Evolutionary conservation across 2,329 filamentous ascomycete species (phyloP), one percentile per base, ranked within the genome.

Genomic region (Intubia oerlemansii): DNA sequence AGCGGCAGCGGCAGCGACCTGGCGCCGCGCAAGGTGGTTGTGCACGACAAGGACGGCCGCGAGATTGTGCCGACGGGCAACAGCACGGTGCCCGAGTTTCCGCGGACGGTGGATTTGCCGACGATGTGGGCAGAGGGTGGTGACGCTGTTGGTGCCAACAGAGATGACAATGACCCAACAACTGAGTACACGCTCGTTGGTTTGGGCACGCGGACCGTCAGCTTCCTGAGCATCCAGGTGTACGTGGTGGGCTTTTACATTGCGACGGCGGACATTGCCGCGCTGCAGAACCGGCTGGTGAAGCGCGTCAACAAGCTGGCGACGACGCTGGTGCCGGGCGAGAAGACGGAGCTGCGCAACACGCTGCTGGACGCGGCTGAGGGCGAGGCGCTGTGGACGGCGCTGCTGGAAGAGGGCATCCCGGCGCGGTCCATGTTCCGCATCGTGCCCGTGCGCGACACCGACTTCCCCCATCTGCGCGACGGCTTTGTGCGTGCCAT

Each of bases 171-270:
- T n/a, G 24, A 12, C 10, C 16, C 19, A 6, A 45, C 32, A 36
- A 66, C 49, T 42, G 76, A 92, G 42, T 95, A 93, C 48, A 84
- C 81, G 14, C 62, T 95, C 0, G 64, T 95, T 6, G 88, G 88
- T 0, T 54, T 93, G 5, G 88, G 88, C 12, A 73, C 90, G 36
- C 68, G 88, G 31, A 82, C 76, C 1, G 88, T 98, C 18, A 90
- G 78, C 15, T 92, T 95, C 49, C 54, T 95, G 25, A 58, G 67
- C 27, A 81, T 98, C 25, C 74, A 92, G 47, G 88, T 98, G 30
- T 98, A 98, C 53, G 77, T 95, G 12, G 77, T 92, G 0, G 88
- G 85, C 11, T 68, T 90, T 41, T 98, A 98, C 53, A 63, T 95
- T 16, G 79, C 82, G 16, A 85, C 75, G 0, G 57, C 72, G 21